These are phyloP conservation scores for Pistacia vera DNA, from an alignment of 345 rosid genomes.

Conservation along the genomic window DNA sequence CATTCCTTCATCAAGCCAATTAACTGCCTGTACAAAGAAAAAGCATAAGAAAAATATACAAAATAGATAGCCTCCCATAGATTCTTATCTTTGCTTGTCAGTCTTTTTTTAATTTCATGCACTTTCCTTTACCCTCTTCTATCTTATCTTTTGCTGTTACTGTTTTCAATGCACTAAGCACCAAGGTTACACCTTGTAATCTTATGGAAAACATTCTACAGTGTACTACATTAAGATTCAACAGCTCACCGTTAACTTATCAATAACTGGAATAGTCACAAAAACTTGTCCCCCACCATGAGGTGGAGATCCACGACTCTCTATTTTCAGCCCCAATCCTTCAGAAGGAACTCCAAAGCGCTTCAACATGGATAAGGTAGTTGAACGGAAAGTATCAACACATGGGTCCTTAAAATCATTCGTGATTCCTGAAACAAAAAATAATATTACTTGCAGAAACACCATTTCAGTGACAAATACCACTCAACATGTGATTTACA, in stretches of 20 bases:
- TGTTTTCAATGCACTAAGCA: background rate
- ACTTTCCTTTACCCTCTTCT: background rate
- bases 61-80: background rate
- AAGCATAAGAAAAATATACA: constrained; percentile 7
- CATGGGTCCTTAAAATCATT: constrained; percentile 79
- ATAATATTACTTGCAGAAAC: constrained; percentile 3
- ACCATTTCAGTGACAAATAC: background rate
- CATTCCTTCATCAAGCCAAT: constrained; percentile 90
- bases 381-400: constrained; percentile 74
- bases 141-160: background rate
- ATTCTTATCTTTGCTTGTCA: background rate
- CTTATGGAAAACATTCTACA: background rate
- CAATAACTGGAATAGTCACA: constrained; percentile 62
- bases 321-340: constrained; percentile 76
- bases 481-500: background rate
- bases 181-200: background rate
- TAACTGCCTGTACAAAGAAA: constrained; percentile 55
- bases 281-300: constrained; percentile 87
- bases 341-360: constrained; percentile 76
- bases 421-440: constrained; percentile 65
- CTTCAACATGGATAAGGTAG: constrained; percentile 68
- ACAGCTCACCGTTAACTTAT: constrained; percentile 53
- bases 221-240: background rate
- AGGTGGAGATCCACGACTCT: constrained; percentile 79
- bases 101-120: background rate